Evolutionary conservation across 2,329 filamentous ascomycete species (phyloP).

Genomic region (Penicillium sp.): DNA sequence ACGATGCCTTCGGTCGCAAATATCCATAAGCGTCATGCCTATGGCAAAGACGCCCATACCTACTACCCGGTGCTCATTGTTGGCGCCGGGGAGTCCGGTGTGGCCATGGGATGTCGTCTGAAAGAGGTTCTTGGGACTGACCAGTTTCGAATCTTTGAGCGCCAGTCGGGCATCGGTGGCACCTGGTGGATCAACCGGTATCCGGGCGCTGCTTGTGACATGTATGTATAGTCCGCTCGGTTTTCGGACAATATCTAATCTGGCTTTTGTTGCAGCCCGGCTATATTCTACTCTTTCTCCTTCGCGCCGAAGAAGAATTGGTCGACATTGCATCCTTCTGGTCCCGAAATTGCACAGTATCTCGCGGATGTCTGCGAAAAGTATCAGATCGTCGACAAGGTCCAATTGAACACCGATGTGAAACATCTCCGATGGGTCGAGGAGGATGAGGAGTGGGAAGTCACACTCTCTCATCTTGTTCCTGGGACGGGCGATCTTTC

Average conservation of each 20-base stretch:
- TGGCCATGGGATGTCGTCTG: constrained; percentile 60
- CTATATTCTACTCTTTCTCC: constrained; percentile 56
- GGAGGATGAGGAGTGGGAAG: constrained; percentile 55
- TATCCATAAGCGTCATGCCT: constrained; percentile 42
- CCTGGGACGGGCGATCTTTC: constrained; percentile 56
- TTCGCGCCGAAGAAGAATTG: constrained; percentile 55
- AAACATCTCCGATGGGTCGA: constrained; percentile 53
- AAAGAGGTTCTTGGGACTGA: constrained; percentile 58
- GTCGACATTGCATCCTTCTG: constrained; percentile 50
- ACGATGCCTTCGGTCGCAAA: constrained; percentile 30
- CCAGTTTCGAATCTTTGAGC: constrained; percentile 62
- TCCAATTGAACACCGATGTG: constrained; percentile 59
- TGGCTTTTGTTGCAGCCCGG: constrained; percentile 43
- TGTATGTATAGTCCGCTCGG: constrained; percentile 33
- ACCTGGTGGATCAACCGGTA: constrained; percentile 66
- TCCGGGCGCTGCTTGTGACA: constrained; percentile 58
- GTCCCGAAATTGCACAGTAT: constrained; percentile 53
- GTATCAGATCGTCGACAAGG: constrained; percentile 56
- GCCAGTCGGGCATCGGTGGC: constrained; percentile 57
- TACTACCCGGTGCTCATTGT: constrained; percentile 56
- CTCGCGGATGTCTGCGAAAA: constrained; percentile 53
- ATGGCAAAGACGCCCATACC: constrained; percentile 41
- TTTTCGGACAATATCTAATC: background rate
- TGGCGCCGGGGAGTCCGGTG: constrained; percentile 62
- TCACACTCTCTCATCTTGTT: constrained; percentile 51